A percentile compares a stretch with the other conserved stretches of the same genome.
Evolutionary conservation across 306 rosid species (phyloP).

Genomic region (Cicer arietinum): DNA sequence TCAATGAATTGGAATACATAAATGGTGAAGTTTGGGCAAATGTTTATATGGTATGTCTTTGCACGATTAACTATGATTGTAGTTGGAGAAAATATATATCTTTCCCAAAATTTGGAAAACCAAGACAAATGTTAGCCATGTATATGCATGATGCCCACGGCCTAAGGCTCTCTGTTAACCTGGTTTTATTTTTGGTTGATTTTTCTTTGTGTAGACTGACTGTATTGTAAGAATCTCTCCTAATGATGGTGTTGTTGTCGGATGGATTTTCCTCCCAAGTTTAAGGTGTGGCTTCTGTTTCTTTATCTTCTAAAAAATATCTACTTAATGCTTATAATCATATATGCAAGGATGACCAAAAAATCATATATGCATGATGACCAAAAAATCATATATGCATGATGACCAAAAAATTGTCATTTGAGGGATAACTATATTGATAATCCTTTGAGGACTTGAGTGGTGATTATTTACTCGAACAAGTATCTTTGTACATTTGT

Average conservation of each 20-base stretch:
- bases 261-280: conserved; percentile 85
- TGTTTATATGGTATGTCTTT: conserved; percentile 61
- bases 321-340: background rate
- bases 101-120: conserved; percentile 14
- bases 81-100: conserved; percentile 21
- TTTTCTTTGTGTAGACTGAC: conserved; percentile 66
- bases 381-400: background rate
- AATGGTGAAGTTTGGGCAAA: conserved; percentile 95
- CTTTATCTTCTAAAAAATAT: conserved; percentile 17
- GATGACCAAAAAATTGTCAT: background rate
- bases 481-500: conserved; percentile 20
- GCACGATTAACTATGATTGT: conserved; percentile 22
- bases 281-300: conserved; percentile 60
- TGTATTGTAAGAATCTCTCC: conserved; percentile 85
- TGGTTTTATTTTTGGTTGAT: conserved; percentile 37
- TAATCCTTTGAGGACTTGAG: conserved; percentile 29
- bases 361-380: too few relatives aligned
- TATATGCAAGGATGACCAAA: background rate
- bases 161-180: conserved; percentile 21
- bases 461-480: background rate
- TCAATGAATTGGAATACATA: conserved; percentile 87
- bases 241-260: conserved; percentile 69
- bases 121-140: background rate
- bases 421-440: conserved; percentile 9
- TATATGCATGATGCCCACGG: background rate